Evolutionary conservation across 805 yeast genomes (phyloP), one percentile per base, ranked within the genome.

Genomic region (Osmozyma mogii): DNA sequence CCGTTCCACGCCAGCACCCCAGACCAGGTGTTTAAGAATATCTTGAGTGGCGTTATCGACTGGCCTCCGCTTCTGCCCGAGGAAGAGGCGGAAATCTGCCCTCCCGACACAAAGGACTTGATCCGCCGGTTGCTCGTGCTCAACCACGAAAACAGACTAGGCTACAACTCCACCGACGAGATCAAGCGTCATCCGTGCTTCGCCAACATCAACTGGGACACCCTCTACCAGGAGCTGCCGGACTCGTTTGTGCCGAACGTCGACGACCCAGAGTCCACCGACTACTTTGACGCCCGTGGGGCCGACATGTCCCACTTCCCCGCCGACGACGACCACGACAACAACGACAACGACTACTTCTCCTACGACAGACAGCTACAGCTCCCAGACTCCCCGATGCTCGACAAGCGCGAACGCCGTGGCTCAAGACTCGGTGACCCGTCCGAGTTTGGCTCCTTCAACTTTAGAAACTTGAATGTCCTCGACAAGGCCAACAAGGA

Each of bases 401-500:
- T 35, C 10, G 35, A 31, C 3, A 68, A 51, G 43, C 64, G 84
- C 27, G 95, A 84, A 40, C 67, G 89, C 34, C 63, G 92, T 28
- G 75, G 84, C 3, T 73, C 84, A 38, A 70, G 84, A 41, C 53
- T 84, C 36, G 80, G 79, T 29, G 89, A 81, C 33, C 69, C 80
- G 3, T 59, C 64, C 15, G 89, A 89, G 45, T 92, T 92, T 68
- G 99, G 99, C 0, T 79, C 92, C 4, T 92, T 92, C 54, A 79
- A 84, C 35, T 92, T 84, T 57, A 68, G 96, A 41, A 92, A 92
- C 50, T 59, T 92, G 21, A 78, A 89, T 4, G 92, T 92, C 5
- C 67, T 94, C 32, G 97, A 92, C 44, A 83, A 82, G 45, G 96
- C 95, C 6, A 92, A 92, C 49, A 85, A 84, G 48, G 96, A 88